Evolutionary conservation across 768 basidiomycete species (phyloP).

Genomic region (Boletus fagicola): DNA sequence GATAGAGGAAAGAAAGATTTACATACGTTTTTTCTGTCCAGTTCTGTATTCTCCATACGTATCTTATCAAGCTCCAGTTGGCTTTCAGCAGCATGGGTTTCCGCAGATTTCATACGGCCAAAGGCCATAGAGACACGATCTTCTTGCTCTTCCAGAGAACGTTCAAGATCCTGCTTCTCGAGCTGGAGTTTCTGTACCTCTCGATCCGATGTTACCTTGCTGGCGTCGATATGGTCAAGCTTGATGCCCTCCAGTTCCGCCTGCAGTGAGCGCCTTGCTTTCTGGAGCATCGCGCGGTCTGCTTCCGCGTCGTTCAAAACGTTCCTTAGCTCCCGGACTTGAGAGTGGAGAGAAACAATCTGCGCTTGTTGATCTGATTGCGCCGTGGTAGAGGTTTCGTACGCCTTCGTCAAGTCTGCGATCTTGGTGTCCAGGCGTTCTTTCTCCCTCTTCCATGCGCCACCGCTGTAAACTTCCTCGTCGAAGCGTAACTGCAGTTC

Average conservation of each 20-base stretch:
- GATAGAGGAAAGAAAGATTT: background rate
- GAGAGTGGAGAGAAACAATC: constrained; percentile 79
- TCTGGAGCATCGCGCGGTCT: constrained; percentile 74
- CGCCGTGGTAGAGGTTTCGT: constrained; percentile 65
- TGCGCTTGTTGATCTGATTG: constrained; percentile 83
- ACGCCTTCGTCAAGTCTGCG: constrained; percentile 67
- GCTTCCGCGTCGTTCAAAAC: constrained; percentile 86
- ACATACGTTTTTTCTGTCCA: constrained; percentile 74
- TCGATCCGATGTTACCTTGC: constrained; percentile 65
- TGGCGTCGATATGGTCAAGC: constrained; percentile 67
- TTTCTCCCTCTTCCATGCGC: constrained; percentile 85
- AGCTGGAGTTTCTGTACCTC: constrained; percentile 74
- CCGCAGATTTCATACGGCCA: constrained; percentile 81
- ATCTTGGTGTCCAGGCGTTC: constrained; percentile 86
- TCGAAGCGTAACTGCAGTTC: constrained; percentile 72
- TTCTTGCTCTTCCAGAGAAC: constrained; percentile 73
- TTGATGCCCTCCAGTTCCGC: constrained; percentile 80
- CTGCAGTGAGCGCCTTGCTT: constrained; percentile 77
- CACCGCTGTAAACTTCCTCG: constrained; percentile 73
- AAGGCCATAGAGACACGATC: constrained; percentile 70
- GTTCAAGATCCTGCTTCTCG: constrained; percentile 79
- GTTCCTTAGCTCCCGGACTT: constrained; percentile 77
- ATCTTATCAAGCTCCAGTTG: constrained; percentile 74
- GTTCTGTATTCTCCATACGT: constrained; percentile 75
- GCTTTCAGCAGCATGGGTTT: constrained; percentile 69